phyloP scores from a whole-genome alignment of 768 basidiomycete species.

The Lentinula boryana region DNA sequence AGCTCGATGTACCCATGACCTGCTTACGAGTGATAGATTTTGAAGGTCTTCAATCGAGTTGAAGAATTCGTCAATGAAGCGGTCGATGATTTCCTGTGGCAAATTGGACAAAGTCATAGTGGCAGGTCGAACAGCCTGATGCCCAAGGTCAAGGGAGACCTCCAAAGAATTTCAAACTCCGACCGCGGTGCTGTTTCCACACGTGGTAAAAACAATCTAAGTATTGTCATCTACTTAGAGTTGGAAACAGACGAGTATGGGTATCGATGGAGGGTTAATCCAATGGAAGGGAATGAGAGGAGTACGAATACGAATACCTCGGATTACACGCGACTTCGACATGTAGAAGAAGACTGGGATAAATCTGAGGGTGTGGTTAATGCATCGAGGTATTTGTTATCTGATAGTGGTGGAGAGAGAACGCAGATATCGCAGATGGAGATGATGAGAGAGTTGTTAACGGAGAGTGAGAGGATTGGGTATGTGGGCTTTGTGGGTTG shows the following conservation, averaged over 20 bases:
- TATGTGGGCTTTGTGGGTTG: slow-evolving; percentile 95
- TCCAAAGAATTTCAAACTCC: no score
- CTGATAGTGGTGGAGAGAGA: no score
- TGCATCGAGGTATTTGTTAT: slow-evolving; percentile 92
- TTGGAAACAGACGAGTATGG: slow-evolving; percentile 76
- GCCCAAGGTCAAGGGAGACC: no score
- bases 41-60: neutral
- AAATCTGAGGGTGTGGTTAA: slow-evolving; percentile 92
- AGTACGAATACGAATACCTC: no score
- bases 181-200: no score
- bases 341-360: slow-evolving; percentile 82
- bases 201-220: no score
- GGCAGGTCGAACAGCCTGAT: no score
- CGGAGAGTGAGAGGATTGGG: slow-evolving; percentile 94
- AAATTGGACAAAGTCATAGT: neutral
- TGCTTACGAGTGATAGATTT: neutral
- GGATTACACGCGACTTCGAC: slow-evolving; percentile 86
- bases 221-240: no score
- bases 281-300: no score
- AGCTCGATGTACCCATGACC: neutral
- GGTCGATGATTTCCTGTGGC: slow-evolving; percentile 5
- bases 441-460: slow-evolving; percentile 92
- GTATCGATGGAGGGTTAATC: slow-evolving; percentile 81
- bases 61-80: neutral
- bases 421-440: slow-evolving; percentile 97